Evolutionary conservation across 2,329 filamentous ascomycete genomes (phyloP), one percentile per base, ranked within the genome.

Genomic region (Monosporascus sp.): DNA sequence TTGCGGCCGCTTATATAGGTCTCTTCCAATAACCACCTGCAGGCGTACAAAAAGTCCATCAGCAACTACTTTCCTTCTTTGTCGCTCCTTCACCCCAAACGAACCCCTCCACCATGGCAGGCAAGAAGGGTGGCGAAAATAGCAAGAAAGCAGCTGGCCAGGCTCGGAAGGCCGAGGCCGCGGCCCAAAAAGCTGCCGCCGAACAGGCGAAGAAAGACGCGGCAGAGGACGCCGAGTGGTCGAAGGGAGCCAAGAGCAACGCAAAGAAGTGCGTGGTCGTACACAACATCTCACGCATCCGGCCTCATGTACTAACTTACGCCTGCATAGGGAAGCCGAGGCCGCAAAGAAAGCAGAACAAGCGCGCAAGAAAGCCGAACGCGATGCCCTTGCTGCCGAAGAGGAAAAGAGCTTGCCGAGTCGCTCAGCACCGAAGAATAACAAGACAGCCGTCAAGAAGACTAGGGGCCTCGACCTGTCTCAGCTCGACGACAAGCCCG

Each of bases 71-170:
- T 35, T 35, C 11, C 4, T 19, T 41, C 19, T 8, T 31, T 26
- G 8, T 17, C n/a, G 17, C 26, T 11, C 19, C 16, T n/a, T 31
- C 6, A 3, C 8, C 22, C 8, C n/a, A 22, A n/a, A 14, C 7
- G 14, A 7, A n/a, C 6, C 35, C 35, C n/a, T 24, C 48, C 31
- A 75, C 60, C 59, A 92, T 92, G 88, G 86, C 78, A 27, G 81
- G 80, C 63, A 90, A 89, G 73, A 92, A 89, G 72, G 82, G 78
- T 51, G 81, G 76, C 51, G 91, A 95, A 58, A 91, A 88, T 74
- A 87, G 80, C 70, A 97, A 96, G 75, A 97, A 97, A 78, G 91
- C 76, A 3, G 84, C 87, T 8, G 94, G 93, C 59, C 91, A 97
- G 72, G 91, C 92, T 58, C 83, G 91, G 74, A 97, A 99, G 79